A percentile compares a stretch with the other conserved stretches of the same genome.
phyloP scores from a whole-genome alignment of 495 filamentous ascomycete genomes.

The Hypoxylon subgilvum region DNA sequence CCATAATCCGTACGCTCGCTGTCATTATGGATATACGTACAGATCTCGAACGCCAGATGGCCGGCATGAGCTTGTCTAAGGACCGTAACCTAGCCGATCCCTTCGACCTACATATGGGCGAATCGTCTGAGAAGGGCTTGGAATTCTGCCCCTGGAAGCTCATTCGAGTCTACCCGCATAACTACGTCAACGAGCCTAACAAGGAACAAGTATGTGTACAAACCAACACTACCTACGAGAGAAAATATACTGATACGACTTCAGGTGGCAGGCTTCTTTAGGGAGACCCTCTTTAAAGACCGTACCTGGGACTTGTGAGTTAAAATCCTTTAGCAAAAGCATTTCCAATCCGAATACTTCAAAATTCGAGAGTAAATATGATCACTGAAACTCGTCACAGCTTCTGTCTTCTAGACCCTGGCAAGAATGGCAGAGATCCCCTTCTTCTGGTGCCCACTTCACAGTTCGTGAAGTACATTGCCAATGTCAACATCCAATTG shows the following conservation, averaged over 20 bases:
- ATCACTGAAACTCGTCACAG: slow-evolving; percentile 47
- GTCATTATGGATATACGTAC: not conserved
- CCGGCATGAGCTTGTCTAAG: not conserved
- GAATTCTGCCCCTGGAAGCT: slow-evolving; percentile 66
- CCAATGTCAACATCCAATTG: slow-evolving; percentile 63
- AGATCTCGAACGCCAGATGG: not conserved
- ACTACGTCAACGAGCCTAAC: slow-evolving; percentile 57
- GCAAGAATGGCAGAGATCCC: slow-evolving; percentile 49
- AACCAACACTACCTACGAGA: not conserved
- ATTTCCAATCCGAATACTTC: not conserved
- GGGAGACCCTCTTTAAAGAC: slow-evolving; percentile 58
- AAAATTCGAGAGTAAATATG: not conserved
- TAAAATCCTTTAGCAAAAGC: not conserved
- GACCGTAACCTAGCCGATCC: not conserved
- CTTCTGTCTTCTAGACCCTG: slow-evolving; percentile 68
- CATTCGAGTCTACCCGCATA: slow-evolving; percentile 65
- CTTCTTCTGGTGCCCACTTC: slow-evolving; percentile 67
- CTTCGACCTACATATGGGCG: slow-evolving; percentile 32
- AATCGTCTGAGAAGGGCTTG: slow-evolving; percentile 24
- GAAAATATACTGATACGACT: slow-evolving; percentile 32
- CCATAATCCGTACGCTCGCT: no score
- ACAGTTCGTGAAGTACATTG: slow-evolving; percentile 66
- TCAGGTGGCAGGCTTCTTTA: slow-evolving; percentile 63
- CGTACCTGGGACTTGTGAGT: slow-evolving; percentile 79
- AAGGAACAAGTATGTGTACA: slow-evolving; percentile 47